These are phyloP conservation scores for Forsythia suspensa DNA, from an alignment of 257 asterid species.

Conservation along the genomic window DNA sequence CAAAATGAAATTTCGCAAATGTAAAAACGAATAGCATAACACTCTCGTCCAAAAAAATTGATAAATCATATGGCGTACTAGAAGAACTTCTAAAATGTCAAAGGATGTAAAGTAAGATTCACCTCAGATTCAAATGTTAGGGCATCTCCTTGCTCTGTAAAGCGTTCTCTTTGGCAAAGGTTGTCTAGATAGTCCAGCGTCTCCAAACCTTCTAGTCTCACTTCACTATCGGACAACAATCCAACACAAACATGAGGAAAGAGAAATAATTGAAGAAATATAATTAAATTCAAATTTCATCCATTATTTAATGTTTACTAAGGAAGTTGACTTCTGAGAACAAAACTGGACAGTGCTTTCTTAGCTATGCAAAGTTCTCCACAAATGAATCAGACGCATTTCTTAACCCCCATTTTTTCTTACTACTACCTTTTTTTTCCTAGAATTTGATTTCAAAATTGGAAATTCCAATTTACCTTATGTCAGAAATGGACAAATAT, in stretches of 20 bases:
- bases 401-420: too few species aligned
- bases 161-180: conserved; percentile 73
- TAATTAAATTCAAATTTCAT: background rate
- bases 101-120: background rate
- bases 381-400: too few species aligned
- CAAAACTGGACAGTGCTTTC: too few species aligned
- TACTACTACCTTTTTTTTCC: too few species aligned
- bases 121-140: conserved; percentile 96
- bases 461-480: conserved; percentile 47
- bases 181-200: conserved; percentile 90
- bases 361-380: too few species aligned
- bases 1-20: background rate
- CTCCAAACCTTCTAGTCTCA: conserved; percentile 92
- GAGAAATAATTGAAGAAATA: background rate
- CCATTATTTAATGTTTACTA: background rate
- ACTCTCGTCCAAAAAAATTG: too few species aligned
- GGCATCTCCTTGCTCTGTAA: conserved; percentile 96
- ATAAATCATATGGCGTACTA: too few species aligned
- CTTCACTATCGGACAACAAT: conserved; percentile 58
- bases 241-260: background rate
- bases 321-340: too few species aligned
- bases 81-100: background rate
- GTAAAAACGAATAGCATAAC: too few species aligned
- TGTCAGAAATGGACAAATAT: conserved; percentile 81
- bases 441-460: too few species aligned